Conservation (phyloP, 164 flowering plant species). For the Protea cynaroides region DNA sequence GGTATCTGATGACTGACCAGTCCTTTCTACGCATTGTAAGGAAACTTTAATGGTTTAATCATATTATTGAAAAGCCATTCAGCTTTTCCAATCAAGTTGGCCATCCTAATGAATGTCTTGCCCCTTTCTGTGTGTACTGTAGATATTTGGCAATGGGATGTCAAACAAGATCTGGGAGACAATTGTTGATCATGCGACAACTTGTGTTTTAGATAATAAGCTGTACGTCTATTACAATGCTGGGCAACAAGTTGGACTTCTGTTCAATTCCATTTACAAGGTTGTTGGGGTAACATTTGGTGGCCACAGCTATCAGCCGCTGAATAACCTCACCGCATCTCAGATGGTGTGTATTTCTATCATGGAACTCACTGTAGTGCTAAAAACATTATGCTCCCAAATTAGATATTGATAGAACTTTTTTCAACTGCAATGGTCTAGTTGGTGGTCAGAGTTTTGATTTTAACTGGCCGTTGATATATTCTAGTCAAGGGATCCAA, state of each 20-base stretch:
- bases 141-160: conserved; percentile 38
- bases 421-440: background rate
- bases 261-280: conserved; percentile 48
- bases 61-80: background rate
- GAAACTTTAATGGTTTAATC: background rate
- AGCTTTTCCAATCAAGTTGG: background rate
- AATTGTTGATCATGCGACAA: conserved; percentile 48
- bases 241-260: conserved; percentile 19
- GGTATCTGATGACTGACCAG: conserved; percentile 14
- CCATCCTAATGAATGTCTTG: background rate
- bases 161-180: conserved; percentile 45
- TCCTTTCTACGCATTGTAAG: conserved; percentile 1
- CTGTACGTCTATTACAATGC: conserved; percentile 16
- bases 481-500: background rate
- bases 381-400: background rate
- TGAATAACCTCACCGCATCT: conserved; percentile 19
- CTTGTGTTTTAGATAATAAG: conserved; percentile 34
- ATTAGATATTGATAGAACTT: background rate
- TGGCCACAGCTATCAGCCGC: conserved; percentile 25
- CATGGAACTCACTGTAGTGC: background rate
- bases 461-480: too few relatives aligned
- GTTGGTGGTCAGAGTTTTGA: background rate
- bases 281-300: conserved; percentile 42
- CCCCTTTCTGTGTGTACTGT: conserved; percentile 10
- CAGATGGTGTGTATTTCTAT: conserved; percentile 37